A percentile compares a stretch with the other conserved stretches of the same genome.
Evolutionary conservation across 2,329 filamentous ascomycete genomes (phyloP).

Genomic region (Beauveria asiatica): DNA sequence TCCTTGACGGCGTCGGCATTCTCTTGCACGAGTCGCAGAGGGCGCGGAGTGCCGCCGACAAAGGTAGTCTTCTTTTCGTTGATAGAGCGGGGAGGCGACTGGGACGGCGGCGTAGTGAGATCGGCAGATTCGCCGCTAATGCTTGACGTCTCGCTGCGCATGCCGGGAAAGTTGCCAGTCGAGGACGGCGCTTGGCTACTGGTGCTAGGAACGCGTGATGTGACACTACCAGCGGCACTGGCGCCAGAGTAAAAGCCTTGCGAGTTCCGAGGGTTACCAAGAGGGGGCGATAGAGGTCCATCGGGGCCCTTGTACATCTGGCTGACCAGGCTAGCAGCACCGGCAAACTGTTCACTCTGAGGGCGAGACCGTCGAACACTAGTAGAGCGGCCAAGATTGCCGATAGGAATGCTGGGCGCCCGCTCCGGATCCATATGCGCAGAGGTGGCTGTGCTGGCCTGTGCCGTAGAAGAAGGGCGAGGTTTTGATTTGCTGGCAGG

Average conservation of each 20-base stretch:
- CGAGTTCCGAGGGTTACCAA: slow-evolving; percentile 50
- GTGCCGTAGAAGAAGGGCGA: slow-evolving; percentile 51
- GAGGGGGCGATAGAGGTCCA: slow-evolving; percentile 50
- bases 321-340: slow-evolving; percentile 63
- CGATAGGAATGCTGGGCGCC: slow-evolving; percentile 68
- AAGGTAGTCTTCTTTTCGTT: slow-evolving; percentile 50
- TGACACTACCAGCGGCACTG: slow-evolving; percentile 39
- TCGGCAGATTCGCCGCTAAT: slow-evolving; percentile 60
- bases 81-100: slow-evolving; percentile 46
- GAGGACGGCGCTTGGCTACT: slow-evolving; percentile 35
- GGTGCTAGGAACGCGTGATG: slow-evolving; percentile 41
- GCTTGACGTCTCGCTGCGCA: slow-evolving; percentile 56
- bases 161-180: slow-evolving; percentile 62
- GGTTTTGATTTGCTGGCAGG: slow-evolving; percentile 31
- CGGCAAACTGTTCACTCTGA: slow-evolving; percentile 55
- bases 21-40: slow-evolving; percentile 80
- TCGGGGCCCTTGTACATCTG: slow-evolving; percentile 81
- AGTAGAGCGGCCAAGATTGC: slow-evolving; percentile 42
- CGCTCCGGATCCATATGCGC: slow-evolving; percentile 59
- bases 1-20: slow-evolving; percentile 44
- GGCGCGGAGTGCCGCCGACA: slow-evolving; percentile 65
- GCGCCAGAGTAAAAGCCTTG: slow-evolving; percentile 54
- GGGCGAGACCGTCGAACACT: slow-evolving; percentile 49
- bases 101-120: slow-evolving; percentile 35
- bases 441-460: slow-evolving; percentile 24